phyloP scores from a whole-genome alignment of 768 basidiomycete species.

The Jaapia argillacea region DNA sequence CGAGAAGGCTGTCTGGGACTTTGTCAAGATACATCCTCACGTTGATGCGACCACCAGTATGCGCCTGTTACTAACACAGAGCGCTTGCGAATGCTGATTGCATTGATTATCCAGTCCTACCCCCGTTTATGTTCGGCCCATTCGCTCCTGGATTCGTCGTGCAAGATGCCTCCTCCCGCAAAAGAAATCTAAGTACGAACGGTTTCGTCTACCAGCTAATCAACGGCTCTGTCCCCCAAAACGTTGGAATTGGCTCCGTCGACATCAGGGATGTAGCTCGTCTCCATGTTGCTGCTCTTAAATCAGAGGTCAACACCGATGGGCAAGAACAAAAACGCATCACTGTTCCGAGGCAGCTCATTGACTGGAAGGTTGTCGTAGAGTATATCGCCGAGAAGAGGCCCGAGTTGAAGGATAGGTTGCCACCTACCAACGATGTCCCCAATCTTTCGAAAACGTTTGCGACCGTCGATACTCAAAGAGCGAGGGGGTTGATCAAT shows the following conservation, averaged over 20 bases:
- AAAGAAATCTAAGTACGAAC: constrained; percentile 5
- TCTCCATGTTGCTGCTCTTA: constrained; percentile 17
- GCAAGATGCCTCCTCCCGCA: neutral
- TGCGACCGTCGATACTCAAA: constrained; percentile 6
- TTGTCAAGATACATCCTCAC: constrained; percentile 23
- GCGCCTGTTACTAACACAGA: constrained; percentile 9
- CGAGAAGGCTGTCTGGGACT: constrained; percentile 29
- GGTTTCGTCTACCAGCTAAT: neutral
- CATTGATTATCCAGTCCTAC: constrained; percentile 3
- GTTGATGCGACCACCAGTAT: constrained; percentile 28
- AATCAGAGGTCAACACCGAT: no score
- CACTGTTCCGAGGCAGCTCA: constrained; percentile 1
- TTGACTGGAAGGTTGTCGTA: constrained; percentile 4
- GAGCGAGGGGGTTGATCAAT: constrained; percentile 6
- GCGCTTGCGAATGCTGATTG: neutral
- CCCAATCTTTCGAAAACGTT: neutral
- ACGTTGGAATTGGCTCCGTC: neutral
- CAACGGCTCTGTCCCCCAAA: neutral
- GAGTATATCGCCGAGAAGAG: neutral
- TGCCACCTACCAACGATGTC: no score
- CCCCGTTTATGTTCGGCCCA: constrained; percentile 7
- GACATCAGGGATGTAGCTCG: constrained; percentile 27
- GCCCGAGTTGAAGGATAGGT: no score
- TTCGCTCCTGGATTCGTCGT: constrained; percentile 8
- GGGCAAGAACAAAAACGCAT: constrained; percentile 6